Conservation (phyloP, 2,329 filamentous ascomycete genomes). For the Aureobasidium uvarum region DNA sequence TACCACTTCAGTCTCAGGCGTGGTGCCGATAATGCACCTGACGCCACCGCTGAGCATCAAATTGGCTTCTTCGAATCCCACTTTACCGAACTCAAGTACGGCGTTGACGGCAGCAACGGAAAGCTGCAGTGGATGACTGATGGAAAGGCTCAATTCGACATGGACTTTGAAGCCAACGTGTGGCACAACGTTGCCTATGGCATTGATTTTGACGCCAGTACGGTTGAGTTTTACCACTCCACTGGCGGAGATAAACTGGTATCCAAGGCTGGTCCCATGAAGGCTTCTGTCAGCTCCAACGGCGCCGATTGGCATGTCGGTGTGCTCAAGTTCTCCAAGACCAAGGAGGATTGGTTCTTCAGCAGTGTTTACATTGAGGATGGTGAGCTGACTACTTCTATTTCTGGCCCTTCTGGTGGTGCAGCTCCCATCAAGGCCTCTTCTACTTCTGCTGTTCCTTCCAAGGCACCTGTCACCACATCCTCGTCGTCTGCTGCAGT, state of each 20-base stretch:
- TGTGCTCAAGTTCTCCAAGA: slow-evolving; percentile 62
- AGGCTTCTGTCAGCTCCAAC: slow-evolving; percentile 60
- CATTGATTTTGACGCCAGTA: slow-evolving; percentile 63
- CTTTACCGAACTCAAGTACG: slow-evolving; percentile 72
- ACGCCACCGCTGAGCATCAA: slow-evolving; percentile 65
- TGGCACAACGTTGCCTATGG: slow-evolving; percentile 77
- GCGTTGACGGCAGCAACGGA: slow-evolving; percentile 43
- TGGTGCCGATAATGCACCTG: slow-evolving; percentile 59
- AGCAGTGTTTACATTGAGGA: slow-evolving; percentile 69
- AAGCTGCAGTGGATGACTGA: slow-evolving; percentile 64
- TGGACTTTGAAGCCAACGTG: slow-evolving; percentile 59
- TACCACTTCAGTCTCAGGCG: slow-evolving; percentile 71
- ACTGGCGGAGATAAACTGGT: slow-evolving; percentile 58
- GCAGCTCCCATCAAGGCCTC: slow-evolving; percentile 16
- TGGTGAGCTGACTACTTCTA: slow-evolving; percentile 42
- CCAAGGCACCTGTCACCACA: neutral
- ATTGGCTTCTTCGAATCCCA: slow-evolving; percentile 64
- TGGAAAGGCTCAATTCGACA: slow-evolving; percentile 61
- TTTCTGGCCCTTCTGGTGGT: slow-evolving; percentile 30
- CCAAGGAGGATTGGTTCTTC: slow-evolving; percentile 68
- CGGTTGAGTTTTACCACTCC: slow-evolving; percentile 68
- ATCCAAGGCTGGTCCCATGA: slow-evolving; percentile 60
- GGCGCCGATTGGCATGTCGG: slow-evolving; percentile 72
- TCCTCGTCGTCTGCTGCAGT: slow-evolving; percentile 7
- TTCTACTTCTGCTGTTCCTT: neutral